These are phyloP conservation scores for Macroventuria anomochaeta DNA, from an alignment of 2,329 filamentous ascomycete species.

Conservation along the genomic window DNA sequence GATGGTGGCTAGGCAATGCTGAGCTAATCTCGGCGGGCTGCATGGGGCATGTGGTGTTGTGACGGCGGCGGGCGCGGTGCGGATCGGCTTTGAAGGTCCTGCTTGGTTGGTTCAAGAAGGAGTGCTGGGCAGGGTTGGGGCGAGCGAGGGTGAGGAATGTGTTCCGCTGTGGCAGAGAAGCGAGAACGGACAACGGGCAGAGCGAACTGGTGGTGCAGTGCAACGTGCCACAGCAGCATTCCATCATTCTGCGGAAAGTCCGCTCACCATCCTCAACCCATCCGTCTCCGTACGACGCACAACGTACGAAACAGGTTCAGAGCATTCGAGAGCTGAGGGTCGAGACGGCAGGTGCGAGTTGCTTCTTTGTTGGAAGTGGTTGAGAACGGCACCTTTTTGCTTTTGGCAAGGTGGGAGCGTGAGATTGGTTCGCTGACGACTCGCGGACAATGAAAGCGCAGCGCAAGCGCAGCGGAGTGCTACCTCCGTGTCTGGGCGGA, in stretches of 20 bases:
- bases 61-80: no score
- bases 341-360: background rate
- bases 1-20: constrained; percentile 1
- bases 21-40: constrained; percentile 13
- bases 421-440: constrained; percentile 1
- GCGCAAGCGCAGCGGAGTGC: background rate
- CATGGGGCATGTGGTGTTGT: background rate
- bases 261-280: no score
- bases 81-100: no score
- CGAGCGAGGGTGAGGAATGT: constrained; percentile 11
- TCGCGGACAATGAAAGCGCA: background rate
- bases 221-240: background rate
- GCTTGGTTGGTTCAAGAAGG: background rate
- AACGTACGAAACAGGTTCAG: no score
- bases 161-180: constrained; percentile 8
- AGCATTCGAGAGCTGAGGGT: background rate
- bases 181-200: no score
- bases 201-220: background rate
- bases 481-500: background rate
- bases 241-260: background rate
- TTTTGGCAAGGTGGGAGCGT: constrained; percentile 1
- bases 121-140: no score
- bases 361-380: constrained; percentile 13
- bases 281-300: no score
- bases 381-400: constrained; percentile 6